Conservation (phyloP, 2,329 filamentous ascomycete genomes). For the Rhexocercosporidium sp. region DNA sequence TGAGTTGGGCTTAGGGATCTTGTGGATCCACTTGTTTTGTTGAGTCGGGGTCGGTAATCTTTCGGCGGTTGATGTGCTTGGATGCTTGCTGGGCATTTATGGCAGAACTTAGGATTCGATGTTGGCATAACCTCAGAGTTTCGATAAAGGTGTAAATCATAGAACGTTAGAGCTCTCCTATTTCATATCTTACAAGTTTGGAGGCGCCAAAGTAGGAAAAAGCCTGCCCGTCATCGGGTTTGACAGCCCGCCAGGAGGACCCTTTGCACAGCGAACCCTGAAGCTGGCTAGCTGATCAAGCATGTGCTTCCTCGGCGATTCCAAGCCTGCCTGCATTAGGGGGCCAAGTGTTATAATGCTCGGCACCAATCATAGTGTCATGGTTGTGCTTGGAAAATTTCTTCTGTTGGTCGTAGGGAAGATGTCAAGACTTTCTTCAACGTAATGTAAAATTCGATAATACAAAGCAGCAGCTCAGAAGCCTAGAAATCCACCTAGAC, state of each 20-base stretch:
- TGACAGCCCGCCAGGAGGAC: neutral
- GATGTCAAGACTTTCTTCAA: slow-evolving; percentile 3
- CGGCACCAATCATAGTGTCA: neutral
- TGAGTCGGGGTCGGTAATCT: slow-evolving; percentile 13
- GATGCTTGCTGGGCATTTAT: slow-evolving; percentile 1
- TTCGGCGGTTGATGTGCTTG: slow-evolving; percentile 9
- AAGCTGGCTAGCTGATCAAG: neutral
- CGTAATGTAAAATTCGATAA: neutral
- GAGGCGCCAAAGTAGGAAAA: neutral
- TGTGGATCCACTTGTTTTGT: slow-evolving; percentile 28
- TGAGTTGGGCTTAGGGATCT: slow-evolving; percentile 3
- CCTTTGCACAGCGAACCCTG: slow-evolving; percentile 3
- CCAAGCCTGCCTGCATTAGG: neutral
- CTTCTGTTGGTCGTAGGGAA: neutral
- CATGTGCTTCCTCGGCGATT: slow-evolving; percentile 16
- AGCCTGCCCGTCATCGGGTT: neutral
- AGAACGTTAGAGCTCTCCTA: neutral
- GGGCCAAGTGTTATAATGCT: neutral
- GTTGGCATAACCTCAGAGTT: neutral
- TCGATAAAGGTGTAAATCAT: neutral
- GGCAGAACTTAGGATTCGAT: neutral
- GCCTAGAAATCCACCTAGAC: neutral
- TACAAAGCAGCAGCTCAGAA: neutral
- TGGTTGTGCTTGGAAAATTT: neutral
- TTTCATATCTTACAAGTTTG: neutral